Evolutionary conservation across 257 asterid genomes (phyloP), one percentile per base, ranked within the genome.

Genomic region (Lycium ferocissimum): DNA sequence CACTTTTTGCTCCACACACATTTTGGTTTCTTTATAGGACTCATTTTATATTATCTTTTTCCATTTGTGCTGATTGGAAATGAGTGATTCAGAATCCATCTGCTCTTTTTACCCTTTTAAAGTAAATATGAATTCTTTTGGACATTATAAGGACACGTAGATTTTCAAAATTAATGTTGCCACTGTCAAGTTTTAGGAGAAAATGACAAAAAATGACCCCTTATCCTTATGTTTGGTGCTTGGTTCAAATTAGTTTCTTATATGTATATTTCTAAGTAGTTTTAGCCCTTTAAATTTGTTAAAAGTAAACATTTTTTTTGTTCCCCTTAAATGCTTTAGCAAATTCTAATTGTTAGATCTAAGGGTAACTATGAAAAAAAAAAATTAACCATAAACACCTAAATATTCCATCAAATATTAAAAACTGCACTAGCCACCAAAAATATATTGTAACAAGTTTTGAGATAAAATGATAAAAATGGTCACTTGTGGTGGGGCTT

Each of bases 1-100:
- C 33, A 26, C 9, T 15, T 51, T 13, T 76, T 51, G 26, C 9
- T 26, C 82, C 82, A 76, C 65, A 76, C 65, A 26, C 7, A 51
- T 3, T 76, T 76, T 76, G 82, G 65, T 76, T 5, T 3, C 4
- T 76, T 49, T 76, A 76, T 76, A 76, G 82, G 8, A 26, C 14
- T 22, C 38, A 6, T 75, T 75, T 20, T 47, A 12, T 45, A n/a
- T n/a, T 49, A 35, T 67, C 47, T 75, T 49, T 11, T 65, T 65
- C 26, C 9, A 6, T 20, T 75, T 76, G 33, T 75, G 59, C 61
- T 49, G 81, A 76, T 76, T 51, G 22, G 45, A 76, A 51, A 51
- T 76, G 82, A 76, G 82, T 76, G 82, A 76, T 14, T 51, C 82
- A 51, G 47, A 76, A 49, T 51, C 9, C 45, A 76, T 76, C 18